Evolutionary conservation across 371 early-diverging fungal genomes (phyloP), one percentile per base, ranked within the genome.

Genomic region (Mortierella sp.): DNA sequence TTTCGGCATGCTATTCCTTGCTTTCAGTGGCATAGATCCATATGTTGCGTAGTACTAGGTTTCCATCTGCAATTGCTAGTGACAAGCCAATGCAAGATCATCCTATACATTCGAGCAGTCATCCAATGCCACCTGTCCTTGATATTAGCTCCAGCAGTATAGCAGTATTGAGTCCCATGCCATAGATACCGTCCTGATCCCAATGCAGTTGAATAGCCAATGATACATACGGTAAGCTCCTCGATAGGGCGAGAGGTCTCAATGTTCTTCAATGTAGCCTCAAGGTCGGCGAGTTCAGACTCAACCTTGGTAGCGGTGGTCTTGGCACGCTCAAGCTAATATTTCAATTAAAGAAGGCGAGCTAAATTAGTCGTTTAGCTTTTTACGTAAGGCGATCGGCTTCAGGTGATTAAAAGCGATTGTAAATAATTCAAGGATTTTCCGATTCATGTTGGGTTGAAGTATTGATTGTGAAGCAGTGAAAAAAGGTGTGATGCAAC

Each of bases 201-300:
- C 17, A 0, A 17, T 3, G 17, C 3, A 47, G 2, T 19, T 31
- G 37, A 32, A 28, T 45, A 13, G 10, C 28, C 10, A 53, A 62
- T 2, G 23, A 59, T 49, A 87, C 89, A 56, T 87, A 96, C 96
- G n/a, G 96, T 97, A 64, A 97, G 89, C 83, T 97, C 92, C 66
- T 97, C 96, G 68, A 97, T 89, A 63, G 98, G 98, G 71, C 98
- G 93, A 56, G 98, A 95, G 63, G 87, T 86, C 84, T 97, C 95
- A 77, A 98, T 98, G 93, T 97, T 95, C 83, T 84, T 90, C 68
- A 97, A 88, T 54, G 98, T 95, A 65, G 92, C 94, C 72, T 94
- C 89, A 64, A 98, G 92, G 70, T 97, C 96, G 66, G 88, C 87
- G 66, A 98, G 88, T 85, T 97, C 96, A 19, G 84, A 86, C 83